Percentiles rank a stretch among this genome's conserved stretches.
phyloP scores from a whole-genome alignment of 208 protist species.

The Trypanosoma cruzi region DNA sequence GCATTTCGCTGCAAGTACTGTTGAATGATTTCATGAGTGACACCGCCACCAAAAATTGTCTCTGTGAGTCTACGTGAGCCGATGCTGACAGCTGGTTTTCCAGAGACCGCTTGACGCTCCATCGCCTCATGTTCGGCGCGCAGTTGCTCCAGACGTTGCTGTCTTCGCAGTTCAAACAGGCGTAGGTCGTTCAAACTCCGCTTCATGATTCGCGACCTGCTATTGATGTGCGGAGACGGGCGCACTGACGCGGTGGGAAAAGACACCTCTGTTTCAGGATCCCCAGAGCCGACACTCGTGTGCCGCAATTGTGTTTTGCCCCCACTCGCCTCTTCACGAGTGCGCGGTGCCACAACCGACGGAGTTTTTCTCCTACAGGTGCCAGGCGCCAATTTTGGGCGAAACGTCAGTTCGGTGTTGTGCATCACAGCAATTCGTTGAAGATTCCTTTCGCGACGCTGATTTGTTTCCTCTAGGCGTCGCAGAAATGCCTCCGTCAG shows the following conservation, averaged over 20 bases:
- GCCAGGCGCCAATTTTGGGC: conserved; percentile 10
- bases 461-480: conserved; percentile 13
- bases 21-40: conserved; percentile 14
- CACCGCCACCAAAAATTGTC: background rate
- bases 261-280: background rate
- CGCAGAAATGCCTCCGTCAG: conserved; percentile 1
- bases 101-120: background rate
- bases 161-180: conserved; percentile 15
- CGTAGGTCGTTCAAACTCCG: conserved; percentile 18
- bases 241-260: background rate
- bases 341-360: background rate
- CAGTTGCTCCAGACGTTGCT: conserved; percentile 11
- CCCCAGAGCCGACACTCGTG: background rate
- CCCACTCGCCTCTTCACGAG: background rate
- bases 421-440: conserved; percentile 4
- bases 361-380: background rate
- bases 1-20: conserved; percentile 11
- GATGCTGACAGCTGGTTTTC: background rate
- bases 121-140: conserved; percentile 12
- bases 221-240: conserved; percentile 11
- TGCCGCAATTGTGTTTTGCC: background rate
- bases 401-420: conserved; percentile 7
- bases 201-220: conserved; percentile 5
- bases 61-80: conserved; percentile 7
- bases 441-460: conserved; percentile 6